Conservation (phyloP, 1,139 yeast genomes). For the Debaryomyces nepalensis region DNA sequence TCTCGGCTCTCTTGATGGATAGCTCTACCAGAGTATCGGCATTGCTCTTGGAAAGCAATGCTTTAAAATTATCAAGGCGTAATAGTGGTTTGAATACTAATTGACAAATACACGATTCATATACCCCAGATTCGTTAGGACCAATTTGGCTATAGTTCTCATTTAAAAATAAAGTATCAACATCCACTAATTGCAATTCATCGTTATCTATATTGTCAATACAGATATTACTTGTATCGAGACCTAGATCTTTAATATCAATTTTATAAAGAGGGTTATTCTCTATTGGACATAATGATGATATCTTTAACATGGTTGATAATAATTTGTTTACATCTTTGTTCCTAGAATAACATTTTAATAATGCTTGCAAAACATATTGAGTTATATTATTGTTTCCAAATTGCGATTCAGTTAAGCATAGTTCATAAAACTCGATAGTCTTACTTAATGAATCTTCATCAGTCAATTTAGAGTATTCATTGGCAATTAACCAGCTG, state of each 20-base stretch:
- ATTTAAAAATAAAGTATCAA: slow-evolving; percentile 22
- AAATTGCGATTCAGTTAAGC: slow-evolving; percentile 4
- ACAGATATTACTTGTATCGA: not conserved
- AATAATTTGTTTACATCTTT: slow-evolving; percentile 7
- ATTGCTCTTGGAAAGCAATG: slow-evolving; percentile 16
- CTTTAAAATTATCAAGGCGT: slow-evolving; percentile 17
- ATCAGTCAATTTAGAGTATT: slow-evolving; percentile 33
- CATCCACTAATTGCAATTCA: slow-evolving; percentile 17
- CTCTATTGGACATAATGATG: not conserved
- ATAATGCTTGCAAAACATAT: slow-evolving; percentile 18
- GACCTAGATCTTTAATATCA: not conserved
- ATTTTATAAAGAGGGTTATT: not conserved
- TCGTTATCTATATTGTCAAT: not conserved
- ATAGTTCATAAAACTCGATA: slow-evolving; percentile 35
- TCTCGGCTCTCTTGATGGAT: slow-evolving; percentile 19
- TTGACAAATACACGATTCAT: slow-evolving; percentile 28
- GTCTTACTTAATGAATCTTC: slow-evolving; percentile 40
- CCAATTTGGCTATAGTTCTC: slow-evolving; percentile 11
- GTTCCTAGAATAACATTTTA: slow-evolving; percentile 16
- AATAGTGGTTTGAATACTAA: slow-evolving; percentile 20
- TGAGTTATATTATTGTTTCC: slow-evolving; percentile 12
- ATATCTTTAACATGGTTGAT: slow-evolving; percentile 17
- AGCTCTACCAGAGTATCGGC: slow-evolving; percentile 15
- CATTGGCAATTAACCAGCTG: slow-evolving; percentile 56
- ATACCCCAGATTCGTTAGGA: slow-evolving; percentile 21